Percentiles rank a stretch among this genome's conserved stretches.
These are phyloP conservation scores for Avena sativa DNA, from an alignment of 176 grass and related monocot genomes.

Conservation along the genomic window DNA sequence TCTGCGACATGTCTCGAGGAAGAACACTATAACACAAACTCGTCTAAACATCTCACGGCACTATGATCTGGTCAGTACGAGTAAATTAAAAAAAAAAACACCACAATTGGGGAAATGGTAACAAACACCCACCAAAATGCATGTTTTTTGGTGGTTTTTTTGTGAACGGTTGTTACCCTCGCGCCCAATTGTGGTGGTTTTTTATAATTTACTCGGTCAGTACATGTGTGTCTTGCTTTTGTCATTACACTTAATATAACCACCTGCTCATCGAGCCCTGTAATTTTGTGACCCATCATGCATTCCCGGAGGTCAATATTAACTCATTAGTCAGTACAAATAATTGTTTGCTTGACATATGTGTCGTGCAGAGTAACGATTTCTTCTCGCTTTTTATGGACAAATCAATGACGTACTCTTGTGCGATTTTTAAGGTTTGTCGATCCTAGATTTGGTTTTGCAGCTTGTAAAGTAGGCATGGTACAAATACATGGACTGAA, in stretches of 20 bases:
- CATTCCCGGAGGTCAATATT: background rate
- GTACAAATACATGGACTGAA: background rate
- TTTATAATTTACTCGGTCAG: too few relatives aligned
- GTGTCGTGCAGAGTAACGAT: slow-evolving; percentile 63
- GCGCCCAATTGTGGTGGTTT: too few relatives aligned
- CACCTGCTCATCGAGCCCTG: too few relatives aligned
- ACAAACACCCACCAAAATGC: too few relatives aligned
- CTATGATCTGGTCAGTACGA: slow-evolving; percentile 66
- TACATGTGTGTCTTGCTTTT: too few relatives aligned
- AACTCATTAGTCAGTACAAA: background rate
- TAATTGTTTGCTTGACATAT: background rate
- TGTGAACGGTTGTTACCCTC: too few relatives aligned
- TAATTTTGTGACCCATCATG: too few relatives aligned
- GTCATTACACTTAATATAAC: too few relatives aligned
- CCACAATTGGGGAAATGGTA: too few relatives aligned
- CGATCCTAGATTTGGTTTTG: background rate
- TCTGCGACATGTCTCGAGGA: slow-evolving; percentile 65
- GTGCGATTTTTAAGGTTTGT: slow-evolving; percentile 66
- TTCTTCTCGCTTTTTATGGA: slow-evolving; percentile 90
- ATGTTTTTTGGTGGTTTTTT: too few relatives aligned
- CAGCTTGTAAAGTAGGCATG: background rate
- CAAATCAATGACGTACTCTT: slow-evolving; percentile 89
- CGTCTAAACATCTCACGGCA: slow-evolving; percentile 54
- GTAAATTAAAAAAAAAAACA: too few relatives aligned
- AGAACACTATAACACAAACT: slow-evolving; percentile 65